These are phyloP conservation scores for Gossypium lobatum DNA, from an alignment of 441 rosid species.

Conservation along the genomic window DNA sequence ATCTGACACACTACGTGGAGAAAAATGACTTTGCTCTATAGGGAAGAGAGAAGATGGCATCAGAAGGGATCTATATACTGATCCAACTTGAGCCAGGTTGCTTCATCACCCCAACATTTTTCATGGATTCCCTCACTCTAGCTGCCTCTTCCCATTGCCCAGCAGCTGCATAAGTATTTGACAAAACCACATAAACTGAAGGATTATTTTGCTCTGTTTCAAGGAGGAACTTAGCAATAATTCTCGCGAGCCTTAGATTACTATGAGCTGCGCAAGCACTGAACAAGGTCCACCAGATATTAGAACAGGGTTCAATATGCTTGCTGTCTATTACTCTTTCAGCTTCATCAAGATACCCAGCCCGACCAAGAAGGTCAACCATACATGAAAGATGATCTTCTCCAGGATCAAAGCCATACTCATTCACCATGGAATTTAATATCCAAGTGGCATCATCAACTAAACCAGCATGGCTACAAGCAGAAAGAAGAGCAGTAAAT, in stretches of 20 bases:
- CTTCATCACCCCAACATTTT: slow-evolving; percentile 38
- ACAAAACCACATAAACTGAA: slow-evolving; percentile 39
- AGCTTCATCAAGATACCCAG: slow-evolving; percentile 54
- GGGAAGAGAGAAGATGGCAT: slow-evolving; percentile 39
- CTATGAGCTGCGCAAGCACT: slow-evolving; percentile 63
- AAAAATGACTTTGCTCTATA: slow-evolving; percentile 56
- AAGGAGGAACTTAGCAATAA: slow-evolving; percentile 39
- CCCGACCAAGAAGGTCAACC: slow-evolving; percentile 59
- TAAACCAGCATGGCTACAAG: slow-evolving; percentile 55
- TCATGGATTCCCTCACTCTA: slow-evolving; percentile 34
- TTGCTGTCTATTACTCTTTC: slow-evolving; percentile 29
- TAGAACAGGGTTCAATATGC: slow-evolving; percentile 21
- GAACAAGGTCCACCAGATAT: slow-evolving; percentile 47
- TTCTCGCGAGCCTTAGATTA: slow-evolving; percentile 47
- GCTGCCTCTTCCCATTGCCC: slow-evolving; percentile 66
- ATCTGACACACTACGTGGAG: slow-evolving; percentile 61
- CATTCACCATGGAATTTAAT: slow-evolving; percentile 38
- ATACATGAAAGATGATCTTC: slow-evolving; percentile 55
- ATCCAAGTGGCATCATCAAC: slow-evolving; percentile 39
- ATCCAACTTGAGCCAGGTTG: slow-evolving; percentile 53
- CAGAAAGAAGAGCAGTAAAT: slow-evolving; percentile 47
- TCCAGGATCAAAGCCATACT: slow-evolving; percentile 25
- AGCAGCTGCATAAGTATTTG: slow-evolving; percentile 52
- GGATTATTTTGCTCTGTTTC: slow-evolving; percentile 39
- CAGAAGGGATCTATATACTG: slow-evolving; percentile 25